phyloP scores from a whole-genome alignment of 371 early-diverging fungal genomes.

The Mortierella sp. region DNA sequence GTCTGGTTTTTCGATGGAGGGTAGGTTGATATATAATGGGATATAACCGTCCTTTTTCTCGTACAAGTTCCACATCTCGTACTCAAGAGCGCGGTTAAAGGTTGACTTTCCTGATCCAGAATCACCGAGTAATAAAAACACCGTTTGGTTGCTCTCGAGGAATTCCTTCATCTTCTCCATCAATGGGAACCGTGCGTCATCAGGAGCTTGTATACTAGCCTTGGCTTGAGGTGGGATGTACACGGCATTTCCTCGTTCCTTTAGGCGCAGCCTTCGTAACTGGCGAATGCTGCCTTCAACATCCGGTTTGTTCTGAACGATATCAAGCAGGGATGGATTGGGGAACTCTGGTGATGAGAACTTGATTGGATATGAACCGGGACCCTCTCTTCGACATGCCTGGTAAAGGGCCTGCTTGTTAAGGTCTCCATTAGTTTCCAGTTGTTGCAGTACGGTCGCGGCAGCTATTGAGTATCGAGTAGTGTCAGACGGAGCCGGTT shows the following conservation, averaged over 20 bases:
- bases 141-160: not conserved
- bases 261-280: slow-evolving; percentile 1
- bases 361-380: not conserved
- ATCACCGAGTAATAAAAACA: slow-evolving; percentile 11
- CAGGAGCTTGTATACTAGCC: not conserved
- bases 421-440: not conserved
- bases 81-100: slow-evolving; percentile 5
- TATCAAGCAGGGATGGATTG: slow-evolving; percentile 9
- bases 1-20: not conserved
- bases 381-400: not conserved
- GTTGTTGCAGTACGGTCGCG: not conserved
- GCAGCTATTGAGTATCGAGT: not conserved
- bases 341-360: not conserved
- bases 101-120: slow-evolving; percentile 9
- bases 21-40: not conserved
- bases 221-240: slow-evolving; percentile 18
- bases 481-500: not conserved
- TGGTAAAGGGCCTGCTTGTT: slow-evolving; percentile 6
- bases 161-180: slow-evolving; percentile 6
- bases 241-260: not conserved
- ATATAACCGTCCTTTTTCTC: not conserved
- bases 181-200: slow-evolving; percentile 7
- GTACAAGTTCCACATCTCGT: not conserved
- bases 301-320: slow-evolving; percentile 3
- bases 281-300: not conserved